Conservation (phyloP, 164 flowering plant genomes). For the Piper longum region DNA sequence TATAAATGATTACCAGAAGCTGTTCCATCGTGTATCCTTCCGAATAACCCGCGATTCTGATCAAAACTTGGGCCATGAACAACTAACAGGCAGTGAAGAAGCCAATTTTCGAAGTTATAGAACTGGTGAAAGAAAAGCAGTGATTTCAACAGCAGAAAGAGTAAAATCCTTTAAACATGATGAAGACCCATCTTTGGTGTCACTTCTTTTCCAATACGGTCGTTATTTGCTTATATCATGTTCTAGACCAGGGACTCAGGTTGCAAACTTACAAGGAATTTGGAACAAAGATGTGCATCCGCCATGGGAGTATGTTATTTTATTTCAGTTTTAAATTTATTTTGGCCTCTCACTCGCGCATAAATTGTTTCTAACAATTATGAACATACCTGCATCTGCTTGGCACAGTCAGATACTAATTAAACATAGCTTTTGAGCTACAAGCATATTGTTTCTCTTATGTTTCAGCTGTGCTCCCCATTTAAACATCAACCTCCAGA, state of each 20-base stretch:
- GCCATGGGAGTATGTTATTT: conserved; percentile 77
- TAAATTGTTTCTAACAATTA: too few species aligned
- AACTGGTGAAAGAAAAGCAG: conserved; percentile 1
- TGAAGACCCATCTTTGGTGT: conserved; percentile 89
- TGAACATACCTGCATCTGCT: too few species aligned
- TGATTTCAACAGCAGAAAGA: conserved; percentile 50
- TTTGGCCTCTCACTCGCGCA: not conserved
- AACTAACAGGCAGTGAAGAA: not conserved
- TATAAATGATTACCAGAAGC: conserved; percentile 72
- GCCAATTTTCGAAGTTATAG: not conserved
- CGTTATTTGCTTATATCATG: conserved; percentile 83
- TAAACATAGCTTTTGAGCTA: not conserved
- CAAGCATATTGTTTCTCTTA: not conserved
- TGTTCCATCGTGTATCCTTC: conserved; percentile 78
- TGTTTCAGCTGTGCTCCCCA: conserved; percentile 76
- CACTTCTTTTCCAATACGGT: conserved; percentile 87
- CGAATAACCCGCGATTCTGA: conserved; percentile 50
- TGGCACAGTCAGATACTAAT: too few species aligned
- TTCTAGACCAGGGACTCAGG: conserved; percentile 89
- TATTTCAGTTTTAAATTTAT: not conserved
- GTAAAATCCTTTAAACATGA: conserved; percentile 66
- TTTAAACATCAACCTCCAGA: conserved; percentile 90
- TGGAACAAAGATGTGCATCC: conserved; percentile 83
- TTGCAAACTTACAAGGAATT: conserved; percentile 83
- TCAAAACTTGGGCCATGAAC: not conserved